These are phyloP conservation scores for Yarrowia osloensis DNA, from an alignment of 805 yeast species.

Conservation along the genomic window DNA sequence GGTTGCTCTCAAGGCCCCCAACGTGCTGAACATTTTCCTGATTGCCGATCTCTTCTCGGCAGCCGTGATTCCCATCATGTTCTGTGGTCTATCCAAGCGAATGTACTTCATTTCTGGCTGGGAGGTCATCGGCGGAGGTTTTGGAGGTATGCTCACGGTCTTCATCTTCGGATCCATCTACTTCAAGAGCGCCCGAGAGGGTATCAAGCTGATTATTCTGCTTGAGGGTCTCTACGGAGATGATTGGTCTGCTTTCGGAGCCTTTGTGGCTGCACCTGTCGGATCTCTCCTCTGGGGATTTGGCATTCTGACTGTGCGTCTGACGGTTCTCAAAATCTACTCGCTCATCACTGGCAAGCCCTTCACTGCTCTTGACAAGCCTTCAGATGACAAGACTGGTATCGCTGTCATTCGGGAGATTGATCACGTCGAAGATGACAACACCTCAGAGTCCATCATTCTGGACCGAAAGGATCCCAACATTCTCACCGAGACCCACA, in stretches of 20 bases:
- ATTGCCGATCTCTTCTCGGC: slow-evolving; percentile 90
- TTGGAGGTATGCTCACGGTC: slow-evolving; percentile 77
- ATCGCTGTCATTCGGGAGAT: slow-evolving; percentile 17
- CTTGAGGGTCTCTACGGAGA: slow-evolving; percentile 65
- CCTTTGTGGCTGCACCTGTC: slow-evolving; percentile 86
- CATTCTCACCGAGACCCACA: not conserved
- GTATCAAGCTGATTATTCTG: slow-evolving; percentile 72
- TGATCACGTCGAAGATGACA: not conserved
- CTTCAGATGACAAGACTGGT: slow-evolving; percentile 31
- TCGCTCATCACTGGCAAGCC: slow-evolving; percentile 45
- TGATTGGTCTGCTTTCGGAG: slow-evolving; percentile 96
- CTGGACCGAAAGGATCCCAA: slow-evolving; percentile 21
- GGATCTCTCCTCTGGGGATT: slow-evolving; percentile 69
- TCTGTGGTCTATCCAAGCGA: slow-evolving; percentile 69
- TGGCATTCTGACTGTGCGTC: slow-evolving; percentile 48
- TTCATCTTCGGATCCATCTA: slow-evolving; percentile 84
- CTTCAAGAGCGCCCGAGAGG: slow-evolving; percentile 69
- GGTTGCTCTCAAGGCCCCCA: slow-evolving; percentile 79
- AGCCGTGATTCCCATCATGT: slow-evolving; percentile 78
- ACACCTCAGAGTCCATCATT: slow-evolving; percentile 12
- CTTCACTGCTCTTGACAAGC: slow-evolving; percentile 45
- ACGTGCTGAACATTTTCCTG: slow-evolving; percentile 80
- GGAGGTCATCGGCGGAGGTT: slow-evolving; percentile 80
- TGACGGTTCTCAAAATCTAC: slow-evolving; percentile 37
- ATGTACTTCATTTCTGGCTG: slow-evolving; percentile 74